These are phyloP conservation scores for Rhizopus microsporus DNA, from an alignment of 371 early-diverging fungal species.

Conservation along the genomic window DNA sequence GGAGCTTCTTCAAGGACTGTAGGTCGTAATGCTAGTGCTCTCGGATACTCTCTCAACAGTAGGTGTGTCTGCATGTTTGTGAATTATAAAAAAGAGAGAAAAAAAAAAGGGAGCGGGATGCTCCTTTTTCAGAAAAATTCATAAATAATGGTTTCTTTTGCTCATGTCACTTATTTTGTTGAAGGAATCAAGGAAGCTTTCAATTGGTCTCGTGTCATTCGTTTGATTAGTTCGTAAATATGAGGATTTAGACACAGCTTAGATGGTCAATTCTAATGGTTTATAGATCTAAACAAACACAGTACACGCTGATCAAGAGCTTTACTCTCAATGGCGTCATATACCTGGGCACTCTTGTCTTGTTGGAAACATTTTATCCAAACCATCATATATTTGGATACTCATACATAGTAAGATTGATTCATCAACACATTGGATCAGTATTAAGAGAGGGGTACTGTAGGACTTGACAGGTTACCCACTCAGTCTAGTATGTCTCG, in stretches of 20 bases:
- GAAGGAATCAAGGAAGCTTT: conserved; percentile 39
- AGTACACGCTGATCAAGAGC: conserved; percentile 35
- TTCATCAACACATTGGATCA: background rate
- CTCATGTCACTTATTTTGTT: conserved; percentile 28
- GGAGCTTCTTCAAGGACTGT: conserved; percentile 50
- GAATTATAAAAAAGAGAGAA: conserved; percentile 1
- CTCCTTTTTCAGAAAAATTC: conserved; percentile 7
- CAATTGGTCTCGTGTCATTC: conserved; percentile 34
- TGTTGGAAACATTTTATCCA: conserved; percentile 43
- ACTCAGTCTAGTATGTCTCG: conserved; percentile 42
- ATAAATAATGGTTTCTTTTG: background rate
- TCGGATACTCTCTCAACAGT: conserved; percentile 48
- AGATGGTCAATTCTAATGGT: background rate
- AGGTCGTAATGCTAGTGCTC: conserved; percentile 52
- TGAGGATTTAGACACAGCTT: background rate
- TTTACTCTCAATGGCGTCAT: conserved; percentile 40
- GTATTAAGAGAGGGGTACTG: background rate
- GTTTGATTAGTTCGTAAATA: conserved; percentile 34
- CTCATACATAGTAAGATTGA: conserved; percentile 37
- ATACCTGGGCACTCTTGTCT: conserved; percentile 38
- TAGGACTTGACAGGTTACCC: conserved; percentile 54
- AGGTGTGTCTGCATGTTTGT: conserved; percentile 49
- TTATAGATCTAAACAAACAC: conserved; percentile 40
- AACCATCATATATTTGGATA: conserved; percentile 43
- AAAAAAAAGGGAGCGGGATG: conserved; percentile 5